A percentile compares a stretch with the other conserved stretches of the same genome.
Conservation (phyloP, 495 filamentous ascomycete species). For the Zalerion maritima region DNA sequence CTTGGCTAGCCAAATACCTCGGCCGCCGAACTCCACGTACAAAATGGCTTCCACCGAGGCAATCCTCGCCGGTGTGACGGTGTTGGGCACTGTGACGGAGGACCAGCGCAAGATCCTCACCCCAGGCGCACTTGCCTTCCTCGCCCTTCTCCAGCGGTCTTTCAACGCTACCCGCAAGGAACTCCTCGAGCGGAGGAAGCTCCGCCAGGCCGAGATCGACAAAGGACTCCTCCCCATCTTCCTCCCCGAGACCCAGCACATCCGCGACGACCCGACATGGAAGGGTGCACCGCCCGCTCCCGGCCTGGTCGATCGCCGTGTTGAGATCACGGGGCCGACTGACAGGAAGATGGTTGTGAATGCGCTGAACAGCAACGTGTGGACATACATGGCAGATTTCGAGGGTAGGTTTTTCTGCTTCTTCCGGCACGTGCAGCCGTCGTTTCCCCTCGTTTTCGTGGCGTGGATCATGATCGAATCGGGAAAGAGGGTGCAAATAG, state of each 20-base stretch:
- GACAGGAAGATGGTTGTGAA: constrained; percentile 99
- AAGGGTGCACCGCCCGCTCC: constrained; percentile 87
- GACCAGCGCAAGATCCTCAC: constrained; percentile 81
- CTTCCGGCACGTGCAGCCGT: background rate
- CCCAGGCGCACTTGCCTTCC: constrained; percentile 80
- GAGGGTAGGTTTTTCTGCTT: constrained; percentile 47
- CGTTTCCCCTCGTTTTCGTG: background rate
- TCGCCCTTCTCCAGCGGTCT: constrained; percentile 83
- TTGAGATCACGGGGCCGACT: constrained; percentile 98
- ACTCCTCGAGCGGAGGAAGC: constrained; percentile 70
- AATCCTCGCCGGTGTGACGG: constrained; percentile 75
- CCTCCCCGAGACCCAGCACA: constrained; percentile 88
- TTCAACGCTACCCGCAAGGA: constrained; percentile 87
- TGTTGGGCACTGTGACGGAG: constrained; percentile 65
- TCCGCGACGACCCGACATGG: constrained; percentile 91
- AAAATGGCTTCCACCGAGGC: constrained; percentile 58
- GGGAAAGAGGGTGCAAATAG: background rate
- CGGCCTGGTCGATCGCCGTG: constrained; percentile 81
- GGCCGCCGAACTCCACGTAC: too few relatives aligned
- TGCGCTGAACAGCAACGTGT: constrained; percentile 90
- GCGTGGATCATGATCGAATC: background rate
- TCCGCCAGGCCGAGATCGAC: constrained; percentile 90
- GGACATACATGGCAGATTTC: constrained; percentile 99
- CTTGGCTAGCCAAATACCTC: too few relatives aligned
- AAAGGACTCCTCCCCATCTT: constrained; percentile 86